Conservation (phyloP, 768 basidiomycete genomes). For the Lactifluus rugatus region DNA sequence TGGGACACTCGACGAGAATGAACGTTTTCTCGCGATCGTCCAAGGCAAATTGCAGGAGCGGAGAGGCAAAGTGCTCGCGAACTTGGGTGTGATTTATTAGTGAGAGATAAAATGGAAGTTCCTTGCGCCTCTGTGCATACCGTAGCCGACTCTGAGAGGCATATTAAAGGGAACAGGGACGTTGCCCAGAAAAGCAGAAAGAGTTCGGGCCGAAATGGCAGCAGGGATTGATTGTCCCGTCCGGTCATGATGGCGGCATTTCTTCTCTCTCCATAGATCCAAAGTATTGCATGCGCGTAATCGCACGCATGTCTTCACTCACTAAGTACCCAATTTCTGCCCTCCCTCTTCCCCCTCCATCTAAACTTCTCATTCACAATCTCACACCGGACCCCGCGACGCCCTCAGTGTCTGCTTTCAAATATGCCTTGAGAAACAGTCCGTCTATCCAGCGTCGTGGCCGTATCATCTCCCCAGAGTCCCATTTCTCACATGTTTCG, state of each 20-base stretch:
- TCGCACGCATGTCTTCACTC: conserved; percentile 18
- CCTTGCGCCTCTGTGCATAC: conserved; percentile 6
- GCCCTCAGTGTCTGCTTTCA: conserved; percentile 43
- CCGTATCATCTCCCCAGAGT: conserved; percentile 43
- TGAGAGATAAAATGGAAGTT: not conserved
- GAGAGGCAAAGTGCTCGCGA: conserved; percentile 86
- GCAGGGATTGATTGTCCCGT: too few species aligned
- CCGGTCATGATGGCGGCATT: not conserved
- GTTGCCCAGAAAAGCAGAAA: not conserved
- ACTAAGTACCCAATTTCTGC: conserved; percentile 38
- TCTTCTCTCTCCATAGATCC: not conserved
- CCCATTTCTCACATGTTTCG: conserved; percentile 73
- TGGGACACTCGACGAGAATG: conserved; percentile 81
- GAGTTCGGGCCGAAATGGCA: not conserved
- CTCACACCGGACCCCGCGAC: conserved; percentile 53
- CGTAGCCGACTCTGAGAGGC: conserved; percentile 24
- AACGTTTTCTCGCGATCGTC: conserved; percentile 64
- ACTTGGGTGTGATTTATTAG: conserved; percentile 31
- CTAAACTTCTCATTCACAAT: conserved; percentile 34
- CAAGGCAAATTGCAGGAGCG: conserved; percentile 76
- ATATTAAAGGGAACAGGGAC: not conserved
- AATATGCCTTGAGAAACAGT: conserved; percentile 36
- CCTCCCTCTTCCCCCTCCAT: conserved; percentile 39
- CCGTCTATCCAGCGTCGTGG: conserved; percentile 67
- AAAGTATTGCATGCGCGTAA: not conserved